Evolutionary conservation across 2,329 filamentous ascomycete genomes (phyloP).

Genomic region (Arthroderma sp.): DNA sequence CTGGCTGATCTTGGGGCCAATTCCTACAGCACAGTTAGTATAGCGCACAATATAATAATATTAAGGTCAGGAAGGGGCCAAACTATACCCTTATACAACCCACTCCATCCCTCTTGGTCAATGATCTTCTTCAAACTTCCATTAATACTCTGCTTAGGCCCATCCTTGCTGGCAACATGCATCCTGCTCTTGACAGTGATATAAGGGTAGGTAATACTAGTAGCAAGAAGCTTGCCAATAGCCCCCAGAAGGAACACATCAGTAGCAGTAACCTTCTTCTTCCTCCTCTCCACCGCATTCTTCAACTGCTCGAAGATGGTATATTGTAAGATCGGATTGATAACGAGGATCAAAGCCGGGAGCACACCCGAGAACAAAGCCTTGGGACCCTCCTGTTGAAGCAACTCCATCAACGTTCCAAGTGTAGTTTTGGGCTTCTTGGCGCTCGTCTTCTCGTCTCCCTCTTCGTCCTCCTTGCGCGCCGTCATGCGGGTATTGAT

Average conservation of each 20-base stretch:
- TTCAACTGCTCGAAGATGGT: conserved; percentile 98
- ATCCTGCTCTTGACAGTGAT: conserved; percentile 98
- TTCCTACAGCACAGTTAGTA: conserved; percentile 43
- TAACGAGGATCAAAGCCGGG: conserved; percentile 82
- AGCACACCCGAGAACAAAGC: conserved; percentile 87
- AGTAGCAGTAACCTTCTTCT: conserved; percentile 64
- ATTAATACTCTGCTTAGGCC: conserved; percentile 68
- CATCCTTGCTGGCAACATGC: conserved; percentile 70
- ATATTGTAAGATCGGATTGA: conserved; percentile 97
- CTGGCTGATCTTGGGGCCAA: conserved; percentile 91
- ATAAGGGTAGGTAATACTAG: conserved; percentile 89
- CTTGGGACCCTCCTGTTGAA: conserved; percentile 69
- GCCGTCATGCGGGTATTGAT: conserved; percentile 98
- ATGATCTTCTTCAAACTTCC: conserved; percentile 67
- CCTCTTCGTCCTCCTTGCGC: conserved; percentile 48
- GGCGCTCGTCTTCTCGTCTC: conserved; percentile 26
- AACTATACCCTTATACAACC: conserved; percentile 78
- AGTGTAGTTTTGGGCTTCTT: conserved; percentile 58
- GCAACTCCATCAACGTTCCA: conserved; percentile 63
- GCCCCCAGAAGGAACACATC: conserved; percentile 87
- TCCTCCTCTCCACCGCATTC: conserved; percentile 67
- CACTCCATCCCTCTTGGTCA: conserved; percentile 76
- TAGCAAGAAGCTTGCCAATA: conserved; percentile 86
- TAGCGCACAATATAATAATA: not conserved
- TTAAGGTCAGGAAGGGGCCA: conserved; percentile 3